phyloP scores from a whole-genome alignment of 2,329 filamentous ascomycete genomes.

The Neoarthrinium moseri region DNA sequence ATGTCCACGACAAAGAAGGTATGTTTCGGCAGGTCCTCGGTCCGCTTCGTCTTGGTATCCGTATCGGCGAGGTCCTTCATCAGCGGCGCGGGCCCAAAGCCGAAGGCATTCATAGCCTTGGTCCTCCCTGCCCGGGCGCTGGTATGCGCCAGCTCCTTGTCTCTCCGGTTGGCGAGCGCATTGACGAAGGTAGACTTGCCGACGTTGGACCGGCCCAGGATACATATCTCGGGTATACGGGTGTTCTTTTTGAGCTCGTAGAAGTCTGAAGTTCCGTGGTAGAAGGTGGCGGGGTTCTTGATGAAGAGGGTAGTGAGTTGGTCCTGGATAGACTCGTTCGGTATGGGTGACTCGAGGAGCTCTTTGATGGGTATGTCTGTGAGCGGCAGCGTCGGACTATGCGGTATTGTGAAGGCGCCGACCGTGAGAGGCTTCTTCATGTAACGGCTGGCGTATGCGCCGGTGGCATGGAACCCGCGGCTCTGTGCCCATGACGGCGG shows the following conservation, averaged over 20 bases:
- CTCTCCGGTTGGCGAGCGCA: constrained; percentile 65
- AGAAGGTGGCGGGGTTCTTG: constrained; percentile 22
- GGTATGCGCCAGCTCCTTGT: constrained; percentile 42
- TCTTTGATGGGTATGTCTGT: constrained; percentile 26
- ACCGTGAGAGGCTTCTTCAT: constrained; percentile 17
- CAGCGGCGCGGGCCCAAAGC: constrained; percentile 41
- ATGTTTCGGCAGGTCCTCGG: constrained; percentile 41
- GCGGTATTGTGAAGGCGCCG: constrained; percentile 27
- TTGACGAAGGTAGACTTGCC: constrained; percentile 90
- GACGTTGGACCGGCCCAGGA: constrained; percentile 85
- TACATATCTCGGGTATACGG: constrained; percentile 62
- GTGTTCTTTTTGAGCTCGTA: constrained; percentile 50
- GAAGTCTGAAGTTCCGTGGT: constrained; percentile 31
- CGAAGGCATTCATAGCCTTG: constrained; percentile 54
- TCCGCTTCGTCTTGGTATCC: constrained; percentile 19
- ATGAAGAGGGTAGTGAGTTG: constrained; percentile 23
- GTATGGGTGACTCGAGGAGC: constrained; percentile 25
- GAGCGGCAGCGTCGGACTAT: constrained; percentile 19
- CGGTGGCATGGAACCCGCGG: constrained; percentile 6
- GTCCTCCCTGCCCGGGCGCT: constrained; percentile 53
- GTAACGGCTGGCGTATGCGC: not conserved
- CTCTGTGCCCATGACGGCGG: not conserved
- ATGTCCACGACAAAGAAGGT: constrained; percentile 51
- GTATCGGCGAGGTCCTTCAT: constrained; percentile 22
- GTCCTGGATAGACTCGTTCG: constrained; percentile 20